phyloP scores from a whole-genome alignment of 2,329 filamentous ascomycete species.

The Sclerotinia spermophila region DNA sequence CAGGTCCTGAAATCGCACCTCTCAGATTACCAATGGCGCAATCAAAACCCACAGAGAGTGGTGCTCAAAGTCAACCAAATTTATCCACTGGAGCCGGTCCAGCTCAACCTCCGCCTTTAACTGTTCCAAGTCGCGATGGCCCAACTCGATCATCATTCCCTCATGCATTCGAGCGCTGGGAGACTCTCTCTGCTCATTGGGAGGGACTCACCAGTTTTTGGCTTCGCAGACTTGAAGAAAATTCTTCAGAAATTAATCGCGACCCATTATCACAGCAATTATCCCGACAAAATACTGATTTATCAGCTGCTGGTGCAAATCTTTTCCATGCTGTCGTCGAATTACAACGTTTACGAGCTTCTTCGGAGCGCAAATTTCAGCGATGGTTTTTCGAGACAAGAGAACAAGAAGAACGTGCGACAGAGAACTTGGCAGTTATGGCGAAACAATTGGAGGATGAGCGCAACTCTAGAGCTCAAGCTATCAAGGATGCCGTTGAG shows the following conservation, averaged over 20 bases:
- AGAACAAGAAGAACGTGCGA: slow-evolving; percentile 77
- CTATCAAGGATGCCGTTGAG: slow-evolving; percentile 61
- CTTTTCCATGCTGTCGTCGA: slow-evolving; percentile 97
- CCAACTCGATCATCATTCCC: slow-evolving; percentile 70
- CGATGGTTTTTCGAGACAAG: slow-evolving; percentile 97
- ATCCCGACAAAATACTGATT: slow-evolving; percentile 88
- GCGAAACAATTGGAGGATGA: slow-evolving; percentile 73
- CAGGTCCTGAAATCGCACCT: slow-evolving; percentile 30
- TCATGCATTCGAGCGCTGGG: slow-evolving; percentile 97
- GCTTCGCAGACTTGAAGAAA: slow-evolving; percentile 89
- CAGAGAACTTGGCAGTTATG: slow-evolving; percentile 79
- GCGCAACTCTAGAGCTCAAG: slow-evolving; percentile 64
- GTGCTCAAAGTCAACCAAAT: slow-evolving; percentile 20
- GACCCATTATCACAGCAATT: slow-evolving; percentile 85
- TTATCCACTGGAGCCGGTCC: slow-evolving; percentile 4
- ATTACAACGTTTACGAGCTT: slow-evolving; percentile 86
- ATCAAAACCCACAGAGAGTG: slow-evolving; percentile 24
- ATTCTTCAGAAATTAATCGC: slow-evolving; percentile 76
- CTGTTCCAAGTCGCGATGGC: slow-evolving; percentile 12
- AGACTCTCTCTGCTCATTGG: slow-evolving; percentile 95
- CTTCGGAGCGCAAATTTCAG: slow-evolving; percentile 96
- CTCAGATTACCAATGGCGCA: slow-evolving; percentile 34
- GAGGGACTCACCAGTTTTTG: slow-evolving; percentile 96
- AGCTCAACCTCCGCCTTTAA: slow-evolving; percentile 18
- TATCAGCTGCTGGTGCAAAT: slow-evolving; percentile 96